Evolutionary conservation across 225 moss, liverwort and hornwort species (phyloP), one percentile per base, ranked within the genome.

Genomic region (Asterella californica): DNA sequence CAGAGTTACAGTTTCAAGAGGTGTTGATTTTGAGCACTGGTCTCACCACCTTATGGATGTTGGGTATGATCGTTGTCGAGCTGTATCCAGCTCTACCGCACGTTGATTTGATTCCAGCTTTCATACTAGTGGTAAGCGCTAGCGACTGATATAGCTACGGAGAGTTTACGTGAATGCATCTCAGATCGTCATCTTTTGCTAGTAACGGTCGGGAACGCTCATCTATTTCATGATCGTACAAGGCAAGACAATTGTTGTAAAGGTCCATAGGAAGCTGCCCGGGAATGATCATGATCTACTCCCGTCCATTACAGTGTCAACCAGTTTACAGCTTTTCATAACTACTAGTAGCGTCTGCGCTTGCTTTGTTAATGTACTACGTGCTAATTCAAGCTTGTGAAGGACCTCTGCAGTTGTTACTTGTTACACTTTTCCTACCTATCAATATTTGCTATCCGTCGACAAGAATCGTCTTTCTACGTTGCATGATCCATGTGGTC

Each of bases 31-130:
- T 88, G 53, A 84, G 80, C 69, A 78, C 80, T 76, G 82, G 54
- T 70, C 82, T 88, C 46, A 82, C 87, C 29, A 80, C 82, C 52
- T 50, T 88, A 27, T 82, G 84, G 80, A 80, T 84, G 77, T 42
- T 82, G n/a, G 46, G 55, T 67, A 48, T 88, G 79, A 66, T 82
- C 33, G 73, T 85, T 62, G 49, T 83, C 17, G 73, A 78, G 59
- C 30, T 83, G 0, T 88, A 57, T 54, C 87, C 84, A 62, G 66
- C 66, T 17, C 49, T 85, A 69, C 83, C 82, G 2, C 78, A 80
- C 19, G 80, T 64, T 34, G 80, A 82, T 33, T 59, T 82, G 21
- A 49, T 81, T 33, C 77, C 84, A 67, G 53, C 75, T 18, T 50
- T 74, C 37, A 46, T 82, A 50, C 50, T 82, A 63, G 19, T 77